Evolutionary conservation across 371 early-diverging fungal genomes (phyloP), one percentile per base, ranked within the genome.

Genomic region (Chytridium lagenaria): DNA sequence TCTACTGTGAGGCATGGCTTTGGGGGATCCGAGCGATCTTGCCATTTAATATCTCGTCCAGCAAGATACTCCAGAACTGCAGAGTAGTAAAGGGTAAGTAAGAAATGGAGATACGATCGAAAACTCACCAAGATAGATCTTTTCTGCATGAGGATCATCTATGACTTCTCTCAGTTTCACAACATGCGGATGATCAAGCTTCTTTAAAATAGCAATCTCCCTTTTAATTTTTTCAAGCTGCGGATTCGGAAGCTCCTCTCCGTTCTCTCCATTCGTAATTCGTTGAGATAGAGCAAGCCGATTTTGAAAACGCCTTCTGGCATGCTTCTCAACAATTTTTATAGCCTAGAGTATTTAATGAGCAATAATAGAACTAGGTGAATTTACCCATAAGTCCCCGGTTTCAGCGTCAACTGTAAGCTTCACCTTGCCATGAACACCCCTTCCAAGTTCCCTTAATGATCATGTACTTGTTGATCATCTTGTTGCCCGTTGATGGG

Each of bases 361-460:
- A 72, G 51, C 19, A 12, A 40, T 5, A 40, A 37, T 44, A 28
- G 3, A 26, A 16, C 38, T 71, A 67, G 19, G 38, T 66, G 22
- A 10, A 80, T 87, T 83, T 87, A 93, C 93, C 73, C 90, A 91
- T 16, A 88, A 84, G 71, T 93, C 90, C 44, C 89, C 89, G 0
- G 92, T 92, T n/a, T 88, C 84, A 26, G 86, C 86, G 76, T 95
- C 94, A 31, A 88, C 84, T 39, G 92, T 92, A 34, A 97, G 84
- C 81, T 96, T 95, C 44, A 98, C 98, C 84, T 96, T 97, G 30
- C 98, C 98, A 73, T 97, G 96, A 12, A 92, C 92, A 26, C 98
- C 98, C 65, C 96, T 86, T 22, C 98, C 98, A n/a, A 98, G 85
- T 79, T 96, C 95, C 70, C n/a, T 82, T 85, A 15, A 96, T 78